Evolutionary conservation across 768 basidiomycete species (phyloP).

Genomic region (Tremella yokohamensis): DNA sequence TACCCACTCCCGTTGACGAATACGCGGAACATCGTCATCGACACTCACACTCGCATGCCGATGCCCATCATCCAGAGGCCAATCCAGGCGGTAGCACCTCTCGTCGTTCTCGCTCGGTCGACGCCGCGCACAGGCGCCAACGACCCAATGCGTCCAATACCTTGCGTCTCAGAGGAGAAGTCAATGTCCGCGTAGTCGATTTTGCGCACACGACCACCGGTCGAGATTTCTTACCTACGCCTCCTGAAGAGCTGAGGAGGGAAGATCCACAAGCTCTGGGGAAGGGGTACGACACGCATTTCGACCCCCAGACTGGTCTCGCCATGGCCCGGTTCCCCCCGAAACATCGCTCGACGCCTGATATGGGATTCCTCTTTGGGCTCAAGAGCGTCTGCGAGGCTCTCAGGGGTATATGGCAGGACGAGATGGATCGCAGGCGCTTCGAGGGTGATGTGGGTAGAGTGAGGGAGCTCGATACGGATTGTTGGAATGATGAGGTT

Average conservation of each 20-base stretch:
- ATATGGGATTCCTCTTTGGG: slow-evolving; percentile 90
- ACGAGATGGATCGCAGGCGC: slow-evolving; percentile 60
- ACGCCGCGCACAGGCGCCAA: neutral
- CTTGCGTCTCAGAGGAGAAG: slow-evolving; percentile 74
- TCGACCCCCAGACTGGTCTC: slow-evolving; percentile 76
- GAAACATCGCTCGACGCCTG: slow-evolving; percentile 80
- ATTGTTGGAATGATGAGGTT: no score
- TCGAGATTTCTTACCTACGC: slow-evolving; percentile 74
- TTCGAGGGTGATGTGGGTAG: slow-evolving; percentile 2
- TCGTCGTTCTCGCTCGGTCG: neutral
- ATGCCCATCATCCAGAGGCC: slow-evolving; percentile 1
- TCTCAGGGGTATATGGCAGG: slow-evolving; percentile 80
- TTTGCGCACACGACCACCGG: slow-evolving; percentile 99
- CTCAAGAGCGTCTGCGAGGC: slow-evolving; percentile 73
- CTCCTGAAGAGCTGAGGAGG: slow-evolving; percentile 52
- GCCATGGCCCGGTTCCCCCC: slow-evolving; percentile 92
- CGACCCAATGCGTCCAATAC: slow-evolving; percentile 6
- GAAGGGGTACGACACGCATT: slow-evolving; percentile 75
- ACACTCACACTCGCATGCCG: slow-evolving; percentile 20
- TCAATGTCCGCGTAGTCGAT: slow-evolving; percentile 94
- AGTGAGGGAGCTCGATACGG: no score
- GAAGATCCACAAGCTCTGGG: slow-evolving; percentile 54
- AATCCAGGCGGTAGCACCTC: neutral
- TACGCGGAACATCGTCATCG: slow-evolving; percentile 32
- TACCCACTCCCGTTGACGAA: slow-evolving; percentile 15